Evolutionary conservation across 2,329 filamentous ascomycete genomes (phyloP).

Genomic region (Atkinsonella texensis): DNA sequence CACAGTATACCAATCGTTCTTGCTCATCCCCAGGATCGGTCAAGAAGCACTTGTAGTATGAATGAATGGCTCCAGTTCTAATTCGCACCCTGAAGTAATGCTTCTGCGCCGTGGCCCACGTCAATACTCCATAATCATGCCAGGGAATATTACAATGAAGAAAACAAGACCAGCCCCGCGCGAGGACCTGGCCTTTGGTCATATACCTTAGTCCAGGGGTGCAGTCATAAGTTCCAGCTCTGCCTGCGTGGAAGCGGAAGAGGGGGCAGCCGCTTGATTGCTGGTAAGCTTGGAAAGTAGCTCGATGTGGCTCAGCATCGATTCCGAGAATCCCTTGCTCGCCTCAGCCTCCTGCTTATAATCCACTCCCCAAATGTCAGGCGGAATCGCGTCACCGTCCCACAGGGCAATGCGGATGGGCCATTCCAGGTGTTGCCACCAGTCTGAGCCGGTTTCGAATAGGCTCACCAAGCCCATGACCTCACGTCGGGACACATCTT

Average conservation of each 20-base stretch:
- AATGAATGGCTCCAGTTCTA: background rate
- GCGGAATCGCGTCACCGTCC: conserved; percentile 39
- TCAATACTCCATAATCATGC: background rate
- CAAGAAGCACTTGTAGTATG: background rate
- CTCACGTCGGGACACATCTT: conserved; percentile 52
- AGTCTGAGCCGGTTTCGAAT: conserved; percentile 45
- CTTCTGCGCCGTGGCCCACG: background rate
- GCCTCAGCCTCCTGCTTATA: conserved; percentile 30
- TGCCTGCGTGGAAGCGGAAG: conserved; percentile 18
- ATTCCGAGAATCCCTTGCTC: conserved; percentile 22
- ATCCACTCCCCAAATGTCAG: conserved; percentile 45
- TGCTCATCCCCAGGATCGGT: background rate
- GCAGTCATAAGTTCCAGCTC: conserved; percentile 20
- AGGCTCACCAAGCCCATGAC: conserved; percentile 50
- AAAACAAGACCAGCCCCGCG: background rate
- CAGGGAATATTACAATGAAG: background rate
- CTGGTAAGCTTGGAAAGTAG: conserved; percentile 26
- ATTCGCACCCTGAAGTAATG: background rate
- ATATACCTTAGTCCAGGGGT: conserved; percentile 20
- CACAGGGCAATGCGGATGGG: conserved; percentile 47
- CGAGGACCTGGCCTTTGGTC: background rate
- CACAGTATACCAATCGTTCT: too few species aligned
- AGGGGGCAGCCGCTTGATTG: conserved; percentile 15
- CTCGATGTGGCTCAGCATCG: conserved; percentile 29
- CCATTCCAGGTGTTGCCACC: conserved; percentile 52